A percentile compares a stretch with the other conserved stretches of the same genome.
phyloP scores from a whole-genome alignment of 768 basidiomycete genomes.

The Astraeus odoratus region DNA sequence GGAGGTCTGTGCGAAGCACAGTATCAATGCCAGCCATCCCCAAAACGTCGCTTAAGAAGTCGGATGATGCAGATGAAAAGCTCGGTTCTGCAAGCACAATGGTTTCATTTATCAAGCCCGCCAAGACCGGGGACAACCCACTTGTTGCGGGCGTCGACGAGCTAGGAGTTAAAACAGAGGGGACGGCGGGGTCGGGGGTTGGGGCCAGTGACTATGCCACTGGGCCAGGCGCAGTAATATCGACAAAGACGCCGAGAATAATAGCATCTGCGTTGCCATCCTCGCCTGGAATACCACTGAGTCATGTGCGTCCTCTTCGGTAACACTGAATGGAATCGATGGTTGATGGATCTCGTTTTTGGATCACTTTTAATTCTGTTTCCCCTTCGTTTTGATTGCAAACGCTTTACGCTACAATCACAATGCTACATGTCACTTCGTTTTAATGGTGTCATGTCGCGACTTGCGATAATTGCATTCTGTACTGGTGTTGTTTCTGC shows the following conservation, averaged over 20 bases:
- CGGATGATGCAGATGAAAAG: constrained; percentile 27
- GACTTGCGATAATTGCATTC: constrained; percentile 22
- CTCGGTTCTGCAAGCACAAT: constrained; percentile 74
- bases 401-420: neutral
- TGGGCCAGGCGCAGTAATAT: constrained; percentile 6
- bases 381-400: neutral
- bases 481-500: constrained; percentile 13
- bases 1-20: constrained; percentile 32
- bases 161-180: constrained; percentile 38
- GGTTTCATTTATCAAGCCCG: constrained; percentile 54
- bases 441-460: constrained; percentile 27
- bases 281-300: constrained; percentile 58
- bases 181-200: constrained; percentile 26
- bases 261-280: constrained; percentile 28
- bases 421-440: constrained; percentile 20
- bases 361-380: constrained; percentile 8
- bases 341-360: constrained; percentile 31
- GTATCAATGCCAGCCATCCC: constrained; percentile 34
- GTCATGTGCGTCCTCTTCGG: constrained; percentile 84
- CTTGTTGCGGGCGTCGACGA: constrained; percentile 30
- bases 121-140: constrained; percentile 41
- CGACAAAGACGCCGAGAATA: constrained; percentile 18
- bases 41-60: constrained; percentile 23
- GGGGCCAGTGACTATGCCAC: constrained; percentile 4
- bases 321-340: constrained; percentile 42